phyloP scores from a whole-genome alignment of 1,284 basidiomycete species.

The Apiotrichum porosum region DNA sequence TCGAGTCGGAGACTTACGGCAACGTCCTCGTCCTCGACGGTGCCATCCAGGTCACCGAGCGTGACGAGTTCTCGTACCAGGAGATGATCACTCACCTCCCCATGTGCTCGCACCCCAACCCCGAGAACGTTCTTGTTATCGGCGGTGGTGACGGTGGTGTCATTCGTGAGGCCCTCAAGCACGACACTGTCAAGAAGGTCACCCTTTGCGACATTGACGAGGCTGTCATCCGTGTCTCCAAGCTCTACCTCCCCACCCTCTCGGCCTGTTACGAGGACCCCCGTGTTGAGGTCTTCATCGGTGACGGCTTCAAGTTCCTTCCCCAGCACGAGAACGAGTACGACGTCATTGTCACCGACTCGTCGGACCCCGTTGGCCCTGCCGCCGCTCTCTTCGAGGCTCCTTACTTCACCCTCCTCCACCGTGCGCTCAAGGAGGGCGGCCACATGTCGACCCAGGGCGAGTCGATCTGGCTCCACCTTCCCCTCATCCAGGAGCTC shows the following conservation, averaged over 20 bases:
- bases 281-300: conserved; percentile 82
- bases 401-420: conserved; percentile 92
- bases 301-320: conserved; percentile 97
- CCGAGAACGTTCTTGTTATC: conserved; percentile 91
- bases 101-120: conserved; percentile 91
- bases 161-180: conserved; percentile 94
- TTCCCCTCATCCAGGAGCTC: conserved; percentile 78
- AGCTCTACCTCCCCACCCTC: conserved; percentile 91
- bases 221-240: conserved; percentile 93
- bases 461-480: conserved; percentile 94
- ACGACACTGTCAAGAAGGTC: conserved; percentile 83
- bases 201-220: conserved; percentile 98
- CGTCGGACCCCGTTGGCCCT: conserved; percentile 96
- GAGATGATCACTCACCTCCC: conserved; percentile 99
- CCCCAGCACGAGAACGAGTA: conserved; percentile 82
- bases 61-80: conserved; percentile 99
- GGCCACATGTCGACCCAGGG: conserved; percentile 95
- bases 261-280: conserved; percentile 75
- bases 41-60: conserved; percentile 93
- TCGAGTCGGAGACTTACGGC: conserved; percentile 89
- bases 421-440: conserved; percentile 80
- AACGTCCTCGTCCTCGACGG: conserved; percentile 96
- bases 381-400: conserved; percentile 93
- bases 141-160: conserved; percentile 96
- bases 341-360: conserved; percentile 98